These are phyloP conservation scores for Lenzites betulinus DNA, from an alignment of 768 basidiomycete species.

Conservation along the genomic window DNA sequence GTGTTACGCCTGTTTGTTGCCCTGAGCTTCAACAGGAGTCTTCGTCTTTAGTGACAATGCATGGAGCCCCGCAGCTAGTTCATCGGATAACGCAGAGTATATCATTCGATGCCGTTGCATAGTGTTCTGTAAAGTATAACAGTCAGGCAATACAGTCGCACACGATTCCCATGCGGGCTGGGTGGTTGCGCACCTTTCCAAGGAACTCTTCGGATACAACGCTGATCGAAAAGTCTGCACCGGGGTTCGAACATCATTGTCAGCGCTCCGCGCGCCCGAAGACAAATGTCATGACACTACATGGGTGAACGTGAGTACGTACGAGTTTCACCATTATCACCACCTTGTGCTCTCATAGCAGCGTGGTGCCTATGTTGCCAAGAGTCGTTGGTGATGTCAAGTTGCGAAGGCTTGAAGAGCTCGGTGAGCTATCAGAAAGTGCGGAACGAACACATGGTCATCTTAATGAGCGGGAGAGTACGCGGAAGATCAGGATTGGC, in stretches of 20 bases:
- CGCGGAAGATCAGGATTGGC: slow-evolving; percentile 4
- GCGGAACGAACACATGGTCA: background rate
- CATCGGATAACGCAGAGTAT: slow-evolving; percentile 69
- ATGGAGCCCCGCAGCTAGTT: slow-evolving; percentile 72
- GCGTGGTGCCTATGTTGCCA: slow-evolving; percentile 85
- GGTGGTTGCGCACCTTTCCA: slow-evolving; percentile 56
- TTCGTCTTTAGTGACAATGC: slow-evolving; percentile 76
- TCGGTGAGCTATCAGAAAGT: slow-evolving; percentile 52
- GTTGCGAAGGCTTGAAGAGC: slow-evolving; percentile 59
- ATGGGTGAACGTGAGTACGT: slow-evolving; percentile 35
- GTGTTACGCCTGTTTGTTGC: background rate
- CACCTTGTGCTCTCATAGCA: slow-evolving; percentile 72
- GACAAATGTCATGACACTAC: background rate
- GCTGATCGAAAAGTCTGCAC: slow-evolving; percentile 73
- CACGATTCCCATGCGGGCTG: background rate
- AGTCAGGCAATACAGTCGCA: slow-evolving; percentile 2
- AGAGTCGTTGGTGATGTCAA: slow-evolving; percentile 79
- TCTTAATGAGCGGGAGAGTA: background rate
- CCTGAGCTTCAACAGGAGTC: slow-evolving; percentile 55
- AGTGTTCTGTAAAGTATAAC: slow-evolving; percentile 49
- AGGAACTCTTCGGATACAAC: slow-evolving; percentile 73
- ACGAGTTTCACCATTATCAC: slow-evolving; percentile 81
- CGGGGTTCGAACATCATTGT: slow-evolving; percentile 2
- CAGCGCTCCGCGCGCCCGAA: background rate
- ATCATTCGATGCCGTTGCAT: slow-evolving; percentile 85